These are phyloP conservation scores for Vaccinium darrowii DNA, from an alignment of 148 eudicot species.

Conservation along the genomic window DNA sequence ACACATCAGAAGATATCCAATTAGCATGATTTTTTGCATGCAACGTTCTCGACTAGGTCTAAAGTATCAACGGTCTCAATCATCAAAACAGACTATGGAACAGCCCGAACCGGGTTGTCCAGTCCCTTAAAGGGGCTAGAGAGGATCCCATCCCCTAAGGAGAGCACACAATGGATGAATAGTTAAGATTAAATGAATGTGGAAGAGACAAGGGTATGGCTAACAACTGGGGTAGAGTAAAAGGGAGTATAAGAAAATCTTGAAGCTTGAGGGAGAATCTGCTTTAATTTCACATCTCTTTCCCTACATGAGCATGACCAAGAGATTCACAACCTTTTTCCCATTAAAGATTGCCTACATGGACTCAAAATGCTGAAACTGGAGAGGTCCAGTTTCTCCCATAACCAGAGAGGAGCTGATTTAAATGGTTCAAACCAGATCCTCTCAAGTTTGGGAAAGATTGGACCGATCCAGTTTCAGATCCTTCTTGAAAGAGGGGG, in stretches of 20 bases:
- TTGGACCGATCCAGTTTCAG: neutral
- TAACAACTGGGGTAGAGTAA: neutral
- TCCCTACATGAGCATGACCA: neutral
- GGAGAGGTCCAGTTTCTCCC: neutral
- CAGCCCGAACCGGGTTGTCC: too few species aligned
- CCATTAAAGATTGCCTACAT: neutral
- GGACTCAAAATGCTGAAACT: neutral
- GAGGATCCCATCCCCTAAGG: neutral
- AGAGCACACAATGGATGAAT: neutral
- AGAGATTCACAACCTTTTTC: neutral
- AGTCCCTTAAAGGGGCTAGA: too few species aligned
- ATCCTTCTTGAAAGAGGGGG: too few species aligned
- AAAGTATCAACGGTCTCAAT: too few species aligned
- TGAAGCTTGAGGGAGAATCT: conserved; percentile 11
- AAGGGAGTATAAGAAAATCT: neutral
- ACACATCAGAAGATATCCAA: too few species aligned
- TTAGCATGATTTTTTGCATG: too few species aligned
- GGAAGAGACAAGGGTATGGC: neutral
- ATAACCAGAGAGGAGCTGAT: neutral
- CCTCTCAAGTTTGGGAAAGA: neutral
- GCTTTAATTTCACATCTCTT: neutral
- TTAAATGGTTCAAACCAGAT: too few species aligned
- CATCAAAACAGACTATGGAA: too few species aligned
- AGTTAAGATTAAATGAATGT: neutral
- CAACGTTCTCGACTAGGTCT: too few species aligned